Conservation (phyloP, 1,139 yeast genomes). For the Yamadazyma buinensis region DNA sequence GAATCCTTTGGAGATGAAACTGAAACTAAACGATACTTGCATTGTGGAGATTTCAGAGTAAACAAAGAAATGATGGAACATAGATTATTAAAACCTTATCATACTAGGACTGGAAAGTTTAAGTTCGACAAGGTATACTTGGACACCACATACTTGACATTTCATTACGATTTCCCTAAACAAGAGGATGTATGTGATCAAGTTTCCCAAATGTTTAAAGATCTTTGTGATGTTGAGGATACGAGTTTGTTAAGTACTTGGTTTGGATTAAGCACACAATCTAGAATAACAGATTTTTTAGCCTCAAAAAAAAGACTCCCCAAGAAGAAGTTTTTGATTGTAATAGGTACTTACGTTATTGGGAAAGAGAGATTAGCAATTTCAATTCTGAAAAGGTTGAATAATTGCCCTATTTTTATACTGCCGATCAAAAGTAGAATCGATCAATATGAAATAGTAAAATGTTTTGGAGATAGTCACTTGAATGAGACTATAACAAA, state of each 20-base stretch:
- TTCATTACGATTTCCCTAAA: conserved; percentile 70
- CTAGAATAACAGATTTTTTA: conserved; percentile 44
- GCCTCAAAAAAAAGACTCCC: conserved; percentile 4
- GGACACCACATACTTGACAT: conserved; percentile 85
- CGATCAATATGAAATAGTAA: conserved; percentile 41
- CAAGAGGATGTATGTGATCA: conserved; percentile 65
- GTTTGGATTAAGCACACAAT: conserved; percentile 37
- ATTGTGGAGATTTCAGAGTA: conserved; percentile 92
- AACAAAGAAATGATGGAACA: conserved; percentile 40
- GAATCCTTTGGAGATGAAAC: conserved; percentile 41
- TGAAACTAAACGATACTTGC: conserved; percentile 44
- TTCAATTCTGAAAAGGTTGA: conserved; percentile 54
- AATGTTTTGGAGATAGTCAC: conserved; percentile 29
- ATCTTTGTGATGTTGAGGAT: conserved; percentile 22
- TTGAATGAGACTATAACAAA: conserved; percentile 28
- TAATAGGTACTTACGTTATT: conserved; percentile 88
- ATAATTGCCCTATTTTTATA: conserved; percentile 43
- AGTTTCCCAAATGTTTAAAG: conserved; percentile 52
- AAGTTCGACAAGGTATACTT: conserved; percentile 57
- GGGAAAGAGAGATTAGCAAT: conserved; percentile 88
- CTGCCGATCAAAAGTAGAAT: conserved; percentile 51
- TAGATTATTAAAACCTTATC: conserved; percentile 27
- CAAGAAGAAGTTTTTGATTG: conserved; percentile 47
- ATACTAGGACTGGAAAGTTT: conserved; percentile 16
- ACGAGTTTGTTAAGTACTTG: conserved; percentile 27